phyloP scores from a whole-genome alignment of 257 asterid genomes.

The Nicotiana otophora region DNA sequence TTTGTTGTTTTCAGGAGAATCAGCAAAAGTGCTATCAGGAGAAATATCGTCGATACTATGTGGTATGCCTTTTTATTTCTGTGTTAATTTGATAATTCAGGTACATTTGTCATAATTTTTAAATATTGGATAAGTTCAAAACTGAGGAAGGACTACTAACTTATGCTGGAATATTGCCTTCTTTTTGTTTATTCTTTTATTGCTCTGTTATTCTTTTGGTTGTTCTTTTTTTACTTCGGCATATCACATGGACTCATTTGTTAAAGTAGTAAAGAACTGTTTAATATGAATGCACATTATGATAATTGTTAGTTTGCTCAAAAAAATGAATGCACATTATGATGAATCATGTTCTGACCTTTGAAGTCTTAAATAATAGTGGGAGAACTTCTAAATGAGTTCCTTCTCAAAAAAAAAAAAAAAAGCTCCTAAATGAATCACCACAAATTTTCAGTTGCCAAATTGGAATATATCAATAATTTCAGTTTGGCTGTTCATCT shows the following conservation, averaged over 20 bases:
- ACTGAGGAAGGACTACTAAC: not conserved
- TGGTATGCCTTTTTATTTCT: conserved; percentile 30
- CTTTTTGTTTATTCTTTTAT: not conserved
- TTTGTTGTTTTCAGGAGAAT: conserved; percentile 27
- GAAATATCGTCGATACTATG: conserved; percentile 36
- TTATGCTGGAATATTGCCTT: no score
- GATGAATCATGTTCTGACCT: not conserved
- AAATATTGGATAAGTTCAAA: not conserved
- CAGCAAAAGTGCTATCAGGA: conserved; percentile 32
- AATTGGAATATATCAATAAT: not conserved
- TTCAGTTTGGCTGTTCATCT: no score
- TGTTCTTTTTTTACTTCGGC: not conserved
- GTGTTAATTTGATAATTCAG: not conserved
- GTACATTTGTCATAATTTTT: not conserved
- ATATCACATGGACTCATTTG: not conserved
- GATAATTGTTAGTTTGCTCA: not conserved
- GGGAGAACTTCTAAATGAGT: not conserved
- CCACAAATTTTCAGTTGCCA: not conserved
- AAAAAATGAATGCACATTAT: not conserved
- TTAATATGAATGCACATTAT: not conserved
- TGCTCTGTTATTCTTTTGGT: not conserved
- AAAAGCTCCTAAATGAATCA: not conserved
- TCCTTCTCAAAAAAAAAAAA: not conserved
- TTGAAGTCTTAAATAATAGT: not conserved
- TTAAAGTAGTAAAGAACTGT: not conserved